These are phyloP conservation scores for Solanum chilense DNA, from an alignment of 257 asterid genomes.

Conservation along the genomic window DNA sequence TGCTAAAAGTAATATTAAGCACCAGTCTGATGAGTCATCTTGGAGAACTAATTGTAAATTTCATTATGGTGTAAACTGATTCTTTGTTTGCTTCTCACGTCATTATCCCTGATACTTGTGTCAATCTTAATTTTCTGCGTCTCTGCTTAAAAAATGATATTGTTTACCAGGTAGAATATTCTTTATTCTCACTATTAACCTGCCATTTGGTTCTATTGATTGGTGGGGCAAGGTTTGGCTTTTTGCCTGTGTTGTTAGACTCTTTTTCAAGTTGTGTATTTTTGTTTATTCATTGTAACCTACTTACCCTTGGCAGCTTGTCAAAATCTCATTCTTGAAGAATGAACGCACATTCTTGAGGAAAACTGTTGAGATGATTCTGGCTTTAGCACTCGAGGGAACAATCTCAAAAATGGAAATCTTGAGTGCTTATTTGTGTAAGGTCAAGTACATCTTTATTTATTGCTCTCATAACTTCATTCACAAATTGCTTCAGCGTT, in stretches of 20 bases:
- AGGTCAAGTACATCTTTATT: slow-evolving; percentile 10
- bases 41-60: not conserved
- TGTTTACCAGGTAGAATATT: not conserved
- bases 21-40: not conserved
- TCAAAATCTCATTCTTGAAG: slow-evolving; percentile 16
- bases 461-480: not conserved
- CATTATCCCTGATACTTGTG: not conserved
- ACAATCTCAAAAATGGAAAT: slow-evolving; percentile 15
- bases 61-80: not conserved
- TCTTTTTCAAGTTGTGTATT: not conserved
- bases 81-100: not conserved
- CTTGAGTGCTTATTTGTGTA: slow-evolving; percentile 22
- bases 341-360: slow-evolving; percentile 20
- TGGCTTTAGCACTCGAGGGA: slow-evolving; percentile 19
- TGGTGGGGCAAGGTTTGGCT: not conserved
- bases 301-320: slow-evolving; percentile 11
- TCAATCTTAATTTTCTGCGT: not conserved
- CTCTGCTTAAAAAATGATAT: not conserved
- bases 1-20: not conserved
- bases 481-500: not conserved
- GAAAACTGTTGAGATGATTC: slow-evolving; percentile 15
- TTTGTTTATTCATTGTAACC: not conserved
- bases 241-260: not conserved
- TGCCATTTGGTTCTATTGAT: not conserved
- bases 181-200: not conserved